Percentiles rank a stretch among this genome's conserved stretches.
Evolutionary conservation across 2,329 filamentous ascomycete genomes (phyloP).

Genomic region (Graphiopsis chlorocephala): DNA sequence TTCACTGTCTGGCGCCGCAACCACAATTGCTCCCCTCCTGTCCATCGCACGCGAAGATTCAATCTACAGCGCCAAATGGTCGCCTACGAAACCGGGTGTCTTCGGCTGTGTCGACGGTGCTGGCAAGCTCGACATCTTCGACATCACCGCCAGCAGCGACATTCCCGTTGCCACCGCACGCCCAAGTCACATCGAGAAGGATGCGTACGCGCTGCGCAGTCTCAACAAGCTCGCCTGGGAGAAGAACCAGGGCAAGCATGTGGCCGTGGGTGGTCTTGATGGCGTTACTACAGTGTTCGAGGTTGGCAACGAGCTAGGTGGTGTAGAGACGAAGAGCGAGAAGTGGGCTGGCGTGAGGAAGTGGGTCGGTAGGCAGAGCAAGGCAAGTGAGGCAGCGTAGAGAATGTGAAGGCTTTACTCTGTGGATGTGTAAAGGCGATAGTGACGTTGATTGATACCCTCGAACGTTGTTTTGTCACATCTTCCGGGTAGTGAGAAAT

Average conservation of each 20-base stretch:
- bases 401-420: neutral
- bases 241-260: constrained; percentile 75
- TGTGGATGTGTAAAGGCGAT: neutral
- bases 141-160: constrained; percentile 87
- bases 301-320: constrained; percentile 76
- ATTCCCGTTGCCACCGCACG: constrained; percentile 77
- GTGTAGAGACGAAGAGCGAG: constrained; percentile 76
- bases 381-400: neutral
- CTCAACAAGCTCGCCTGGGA: constrained; percentile 97
- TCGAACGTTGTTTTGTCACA: neutral
- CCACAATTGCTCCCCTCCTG: constrained; percentile 60
- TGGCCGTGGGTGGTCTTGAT: constrained; percentile 90
- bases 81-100: constrained; percentile 86
- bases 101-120: constrained; percentile 94
- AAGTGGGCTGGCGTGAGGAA: constrained; percentile 95
- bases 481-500: too few relatives aligned
- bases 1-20: constrained; percentile 40
- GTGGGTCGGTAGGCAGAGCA: constrained; percentile 59
- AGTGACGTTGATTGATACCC: neutral
- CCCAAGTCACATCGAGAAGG: constrained; percentile 36
- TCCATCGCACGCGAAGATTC: constrained; percentile 94
- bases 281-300: constrained; percentile 91
- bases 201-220: constrained; percentile 58
- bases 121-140: constrained; percentile 91
- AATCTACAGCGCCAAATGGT: constrained; percentile 95